phyloP scores from a whole-genome alignment of 768 basidiomycete genomes.

The Hygrocybe punicea region DNA sequence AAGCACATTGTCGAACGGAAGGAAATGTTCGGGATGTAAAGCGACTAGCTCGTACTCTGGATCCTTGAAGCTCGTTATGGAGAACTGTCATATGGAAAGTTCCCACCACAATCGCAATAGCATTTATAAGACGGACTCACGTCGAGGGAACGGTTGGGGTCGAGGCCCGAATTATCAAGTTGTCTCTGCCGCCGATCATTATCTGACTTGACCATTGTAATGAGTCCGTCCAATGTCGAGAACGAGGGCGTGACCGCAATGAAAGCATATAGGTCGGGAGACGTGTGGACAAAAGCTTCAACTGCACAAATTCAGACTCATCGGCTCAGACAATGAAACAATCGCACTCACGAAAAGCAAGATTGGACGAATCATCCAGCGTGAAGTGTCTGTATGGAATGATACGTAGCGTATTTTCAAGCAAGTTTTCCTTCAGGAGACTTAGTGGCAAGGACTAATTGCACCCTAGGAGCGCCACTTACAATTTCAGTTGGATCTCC shows the following conservation, averaged over 20 bases:
- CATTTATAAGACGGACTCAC: slow-evolving; percentile 2
- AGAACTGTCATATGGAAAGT: slow-evolving; percentile 2
- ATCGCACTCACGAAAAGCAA: slow-evolving; percentile 5
- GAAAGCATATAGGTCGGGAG: slow-evolving; percentile 10
- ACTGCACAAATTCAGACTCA: slow-evolving; percentile 5
- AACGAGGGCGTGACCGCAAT: slow-evolving; percentile 6
- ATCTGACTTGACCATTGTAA: slow-evolving; percentile 9
- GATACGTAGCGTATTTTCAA: neutral
- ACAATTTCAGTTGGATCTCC: slow-evolving; percentile 5
- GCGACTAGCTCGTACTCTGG: slow-evolving; percentile 8
- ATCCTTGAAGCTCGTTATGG: slow-evolving; percentile 2
- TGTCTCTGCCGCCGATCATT: slow-evolving; percentile 6
- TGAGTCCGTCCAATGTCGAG: slow-evolving; percentile 5
- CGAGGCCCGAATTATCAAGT: slow-evolving; percentile 2
- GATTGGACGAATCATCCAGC: slow-evolving; percentile 5
- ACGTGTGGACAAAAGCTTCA: slow-evolving; percentile 10
- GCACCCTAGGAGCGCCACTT: neutral
- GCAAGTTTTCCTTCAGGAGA: neutral
- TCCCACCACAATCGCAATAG: slow-evolving; percentile 4
- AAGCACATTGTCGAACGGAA: slow-evolving; percentile 1
- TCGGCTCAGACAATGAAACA: neutral
- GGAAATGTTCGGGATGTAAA: slow-evolving; percentile 10
- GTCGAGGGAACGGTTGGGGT: slow-evolving; percentile 1
- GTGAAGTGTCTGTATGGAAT: slow-evolving; percentile 6
- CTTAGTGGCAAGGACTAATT: neutral